A percentile compares a stretch with the other conserved stretches of the same genome.
Evolutionary conservation across 2,329 filamentous ascomycete species (phyloP).

Genomic region (Diaporthe helianthi): DNA sequence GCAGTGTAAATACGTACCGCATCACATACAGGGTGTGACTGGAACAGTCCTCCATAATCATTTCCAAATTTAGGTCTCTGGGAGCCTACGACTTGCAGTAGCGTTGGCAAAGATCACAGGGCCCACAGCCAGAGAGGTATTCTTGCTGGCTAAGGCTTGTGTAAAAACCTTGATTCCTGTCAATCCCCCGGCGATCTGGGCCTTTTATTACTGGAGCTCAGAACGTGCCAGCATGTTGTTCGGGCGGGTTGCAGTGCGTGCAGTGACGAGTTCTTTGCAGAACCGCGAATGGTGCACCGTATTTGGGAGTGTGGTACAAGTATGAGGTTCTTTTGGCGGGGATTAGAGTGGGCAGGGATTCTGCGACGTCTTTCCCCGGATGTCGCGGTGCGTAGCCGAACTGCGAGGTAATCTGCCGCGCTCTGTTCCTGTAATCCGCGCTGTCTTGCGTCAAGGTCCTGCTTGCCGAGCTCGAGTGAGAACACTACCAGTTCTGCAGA

Average conservation of each 20-base stretch:
- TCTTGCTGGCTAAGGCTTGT: conserved; percentile 1
- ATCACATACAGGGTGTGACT: neutral
- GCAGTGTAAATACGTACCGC: neutral
- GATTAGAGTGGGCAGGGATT: conserved; percentile 1
- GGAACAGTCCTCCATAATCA: conserved; percentile 6
- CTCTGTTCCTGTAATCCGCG: neutral
- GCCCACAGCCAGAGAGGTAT: conserved; percentile 7
- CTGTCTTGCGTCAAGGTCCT: neutral
- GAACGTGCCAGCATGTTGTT: neutral
- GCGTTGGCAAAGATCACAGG: conserved; percentile 33
- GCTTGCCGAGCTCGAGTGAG: conserved; percentile 3
- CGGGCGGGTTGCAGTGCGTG: neutral
- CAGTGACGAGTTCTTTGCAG: neutral
- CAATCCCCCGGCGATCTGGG: neutral
- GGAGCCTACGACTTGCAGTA: conserved; percentile 30
- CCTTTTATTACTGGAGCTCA: too few species aligned
- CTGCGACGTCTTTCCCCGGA: neutral
- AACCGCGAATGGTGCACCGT: neutral
- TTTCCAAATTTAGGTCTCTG: conserved; percentile 30
- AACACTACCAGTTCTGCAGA: neutral
- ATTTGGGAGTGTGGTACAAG: neutral
- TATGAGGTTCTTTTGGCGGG: conserved; percentile 15
- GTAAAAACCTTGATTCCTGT: conserved; percentile 26
- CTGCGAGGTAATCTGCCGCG: conserved; percentile 4
- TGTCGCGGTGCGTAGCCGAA: conserved; percentile 9